Conservation (phyloP, 2,329 filamentous ascomycete species). For the Botrytis elliptica region DNA sequence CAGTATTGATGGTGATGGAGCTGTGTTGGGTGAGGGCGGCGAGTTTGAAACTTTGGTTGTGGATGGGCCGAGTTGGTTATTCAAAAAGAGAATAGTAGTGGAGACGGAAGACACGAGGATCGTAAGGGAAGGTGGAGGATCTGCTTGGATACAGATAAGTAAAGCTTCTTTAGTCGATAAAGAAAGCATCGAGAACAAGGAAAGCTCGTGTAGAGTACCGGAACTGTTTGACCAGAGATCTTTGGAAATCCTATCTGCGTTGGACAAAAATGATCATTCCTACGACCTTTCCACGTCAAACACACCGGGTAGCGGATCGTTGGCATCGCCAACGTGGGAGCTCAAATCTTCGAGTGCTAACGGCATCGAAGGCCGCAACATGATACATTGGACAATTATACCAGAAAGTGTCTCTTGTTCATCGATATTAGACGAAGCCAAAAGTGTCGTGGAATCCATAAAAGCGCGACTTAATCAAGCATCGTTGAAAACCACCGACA, state of each 20-base stretch:
- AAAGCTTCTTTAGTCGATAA: conserved; percentile 49
- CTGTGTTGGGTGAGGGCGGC: conserved; percentile 85
- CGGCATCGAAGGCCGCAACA: background rate
- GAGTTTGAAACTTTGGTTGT: conserved; percentile 94
- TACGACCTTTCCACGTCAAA: background rate
- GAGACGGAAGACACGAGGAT: conserved; percentile 51
- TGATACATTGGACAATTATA: conserved; percentile 29
- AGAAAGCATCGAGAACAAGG: conserved; percentile 42
- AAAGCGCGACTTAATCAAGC: conserved; percentile 42
- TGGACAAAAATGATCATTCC: conserved; percentile 13
- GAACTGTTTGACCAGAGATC: conserved; percentile 66
- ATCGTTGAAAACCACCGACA: conserved; percentile 43
- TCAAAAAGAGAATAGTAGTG: conserved; percentile 69
- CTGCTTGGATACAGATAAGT: conserved; percentile 66
- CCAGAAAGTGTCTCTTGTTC: conserved; percentile 3
- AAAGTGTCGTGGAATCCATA: conserved; percentile 49
- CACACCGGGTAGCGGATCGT: background rate
- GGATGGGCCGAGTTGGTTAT: conserved; percentile 71
- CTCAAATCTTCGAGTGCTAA: background rate
- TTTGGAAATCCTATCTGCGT: conserved; percentile 24
- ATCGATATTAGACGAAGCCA: conserved; percentile 50
- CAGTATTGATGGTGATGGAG: conserved; percentile 62
- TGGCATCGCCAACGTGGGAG: background rate
- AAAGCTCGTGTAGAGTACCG: conserved; percentile 53
- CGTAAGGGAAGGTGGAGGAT: conserved; percentile 71